phyloP scores from a whole-genome alignment of 1,139 yeast species.

The Ogataea hybrid region DNA sequence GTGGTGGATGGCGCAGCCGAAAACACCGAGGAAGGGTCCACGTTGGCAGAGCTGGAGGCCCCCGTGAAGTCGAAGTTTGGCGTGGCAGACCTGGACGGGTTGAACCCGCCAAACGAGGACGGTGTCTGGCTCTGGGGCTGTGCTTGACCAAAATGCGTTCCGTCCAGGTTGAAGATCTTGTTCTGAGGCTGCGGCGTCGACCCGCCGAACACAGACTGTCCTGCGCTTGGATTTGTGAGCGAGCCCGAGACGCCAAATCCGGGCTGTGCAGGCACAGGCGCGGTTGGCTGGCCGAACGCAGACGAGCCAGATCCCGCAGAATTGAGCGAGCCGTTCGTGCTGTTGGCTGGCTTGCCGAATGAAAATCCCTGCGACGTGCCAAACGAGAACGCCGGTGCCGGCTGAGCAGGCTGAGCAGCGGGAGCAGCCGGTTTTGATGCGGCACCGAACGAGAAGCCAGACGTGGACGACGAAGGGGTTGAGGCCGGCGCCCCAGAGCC shows the following conservation, averaged over 20 bases:
- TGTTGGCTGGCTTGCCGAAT: constrained; percentile 2
- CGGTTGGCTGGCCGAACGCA: not conserved
- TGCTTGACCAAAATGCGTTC: constrained; percentile 9
- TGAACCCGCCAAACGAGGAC: constrained; percentile 11
- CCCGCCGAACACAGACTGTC: constrained; percentile 12
- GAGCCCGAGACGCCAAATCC: constrained; percentile 10
- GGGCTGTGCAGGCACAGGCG: not conserved
- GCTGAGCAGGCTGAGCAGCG: constrained; percentile 2
- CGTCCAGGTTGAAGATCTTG: constrained; percentile 17
- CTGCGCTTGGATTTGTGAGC: constrained; percentile 15
- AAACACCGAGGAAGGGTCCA: constrained; percentile 30
- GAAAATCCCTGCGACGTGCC: not conserved
- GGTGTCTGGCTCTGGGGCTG: constrained; percentile 9
- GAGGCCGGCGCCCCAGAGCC: constrained; percentile 2
- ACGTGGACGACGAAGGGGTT: constrained; percentile 2
- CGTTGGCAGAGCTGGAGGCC: constrained; percentile 12
- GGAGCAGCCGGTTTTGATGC: constrained; percentile 8
- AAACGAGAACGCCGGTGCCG: constrained; percentile 9
- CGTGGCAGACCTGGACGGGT: constrained; percentile 26
- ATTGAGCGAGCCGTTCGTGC: not conserved
- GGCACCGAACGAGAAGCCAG: constrained; percentile 7
- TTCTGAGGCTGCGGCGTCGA: constrained; percentile 16
- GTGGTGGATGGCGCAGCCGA: constrained; percentile 24
- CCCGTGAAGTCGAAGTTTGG: constrained; percentile 32
- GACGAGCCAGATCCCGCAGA: not conserved